Conservation (phyloP, 805 yeast species). For the Saccharomyces jurei region DNA sequence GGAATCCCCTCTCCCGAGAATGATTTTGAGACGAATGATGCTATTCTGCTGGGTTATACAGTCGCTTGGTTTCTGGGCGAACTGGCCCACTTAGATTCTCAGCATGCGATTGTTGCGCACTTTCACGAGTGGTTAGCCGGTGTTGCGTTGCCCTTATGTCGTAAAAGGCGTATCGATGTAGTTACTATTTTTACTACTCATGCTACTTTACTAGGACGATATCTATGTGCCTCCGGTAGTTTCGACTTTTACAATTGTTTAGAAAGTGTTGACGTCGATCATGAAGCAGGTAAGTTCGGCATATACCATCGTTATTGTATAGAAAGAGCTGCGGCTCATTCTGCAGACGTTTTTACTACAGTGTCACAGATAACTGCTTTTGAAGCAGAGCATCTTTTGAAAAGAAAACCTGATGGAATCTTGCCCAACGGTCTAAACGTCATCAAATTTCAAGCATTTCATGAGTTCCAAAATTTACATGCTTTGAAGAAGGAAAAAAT, state of each 20-base stretch:
- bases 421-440: constrained; percentile 95
- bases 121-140: constrained; percentile 99
- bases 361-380: constrained; percentile 96
- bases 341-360: constrained; percentile 94
- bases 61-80: constrained; percentile 98
- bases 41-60: constrained; percentile 82
- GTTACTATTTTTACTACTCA: constrained; percentile 96
- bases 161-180: constrained; percentile 85
- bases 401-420: constrained; percentile 96
- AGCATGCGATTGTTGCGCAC: constrained; percentile 86
- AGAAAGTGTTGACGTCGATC: constrained; percentile 85
- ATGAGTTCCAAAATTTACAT: constrained; percentile 94
- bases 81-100: constrained; percentile 71
- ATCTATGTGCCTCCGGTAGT: constrained; percentile 92
- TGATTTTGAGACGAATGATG: constrained; percentile 85
- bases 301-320: constrained; percentile 95
- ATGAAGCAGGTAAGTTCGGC: constrained; percentile 96
- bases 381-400: constrained; percentile 85
- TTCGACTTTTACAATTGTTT: constrained; percentile 93
- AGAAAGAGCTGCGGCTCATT: constrained; percentile 92
- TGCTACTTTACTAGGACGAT: constrained; percentile 91
- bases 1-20: constrained; percentile 91
- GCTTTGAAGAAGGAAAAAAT: constrained; percentile 86
- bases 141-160: constrained; percentile 84
- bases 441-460: constrained; percentile 93